Conservation (phyloP, 495 filamentous ascomycete species). For the Chaetomium fimeti region DNA sequence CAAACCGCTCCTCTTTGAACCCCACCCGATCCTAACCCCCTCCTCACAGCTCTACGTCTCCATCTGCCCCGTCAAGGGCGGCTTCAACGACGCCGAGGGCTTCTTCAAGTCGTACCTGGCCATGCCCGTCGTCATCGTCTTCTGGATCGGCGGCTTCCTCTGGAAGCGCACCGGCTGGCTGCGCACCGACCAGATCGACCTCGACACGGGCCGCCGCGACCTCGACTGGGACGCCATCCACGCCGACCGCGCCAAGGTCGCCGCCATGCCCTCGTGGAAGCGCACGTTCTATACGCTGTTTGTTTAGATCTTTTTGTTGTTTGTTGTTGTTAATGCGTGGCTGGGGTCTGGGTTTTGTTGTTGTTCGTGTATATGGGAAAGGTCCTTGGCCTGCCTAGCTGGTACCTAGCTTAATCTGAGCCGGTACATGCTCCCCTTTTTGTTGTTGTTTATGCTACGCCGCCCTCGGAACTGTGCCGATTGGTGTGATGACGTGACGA, state of each 20-base stretch:
- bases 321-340: no score
- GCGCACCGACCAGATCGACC: slow-evolving; percentile 55
- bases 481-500: no score
- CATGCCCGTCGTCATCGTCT: slow-evolving; percentile 74
- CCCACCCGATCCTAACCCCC: background rate
- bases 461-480: no score
- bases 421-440: no score
- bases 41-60: slow-evolving; percentile 51
- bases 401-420: no score
- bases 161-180: slow-evolving; percentile 64
- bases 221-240: slow-evolving; percentile 57
- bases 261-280: slow-evolving; percentile 53
- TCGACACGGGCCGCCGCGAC: slow-evolving; percentile 61
- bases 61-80: slow-evolving; percentile 45
- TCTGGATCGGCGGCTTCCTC: slow-evolving; percentile 62
- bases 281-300: slow-evolving; percentile 45
- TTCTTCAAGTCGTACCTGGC: slow-evolving; percentile 86
- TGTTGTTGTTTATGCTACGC: no score
- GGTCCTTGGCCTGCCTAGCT: no score
- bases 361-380: no score
- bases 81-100: slow-evolving; percentile 49
- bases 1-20: background rate
- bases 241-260: slow-evolving; percentile 42
- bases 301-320: slow-evolving; percentile 33
- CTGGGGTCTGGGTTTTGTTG: no score